Conservation (phyloP, 345 rosid species). For the Theobroma cacao region DNA sequence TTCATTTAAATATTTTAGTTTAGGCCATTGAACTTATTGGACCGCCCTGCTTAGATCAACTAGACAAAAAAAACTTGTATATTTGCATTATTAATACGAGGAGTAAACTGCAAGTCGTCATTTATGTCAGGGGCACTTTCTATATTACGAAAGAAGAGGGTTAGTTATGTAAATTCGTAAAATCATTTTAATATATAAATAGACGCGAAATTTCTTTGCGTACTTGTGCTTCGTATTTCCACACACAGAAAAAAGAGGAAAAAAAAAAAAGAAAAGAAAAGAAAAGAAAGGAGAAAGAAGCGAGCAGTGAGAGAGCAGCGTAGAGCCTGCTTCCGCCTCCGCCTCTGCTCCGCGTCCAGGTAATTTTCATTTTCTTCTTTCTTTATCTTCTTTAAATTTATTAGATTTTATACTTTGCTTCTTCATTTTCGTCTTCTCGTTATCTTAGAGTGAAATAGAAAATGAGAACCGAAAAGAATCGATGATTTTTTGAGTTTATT, state of each 20-base stretch:
- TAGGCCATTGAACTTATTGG: too few relatives aligned
- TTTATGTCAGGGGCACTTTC: neutral
- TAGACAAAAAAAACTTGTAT: neutral
- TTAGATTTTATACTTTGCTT: neutral
- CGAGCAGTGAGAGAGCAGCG: slow-evolving; percentile 4
- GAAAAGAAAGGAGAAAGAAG: neutral
- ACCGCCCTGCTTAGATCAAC: too few relatives aligned
- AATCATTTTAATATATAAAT: neutral
- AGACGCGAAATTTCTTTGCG: neutral
- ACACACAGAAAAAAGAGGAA: neutral
- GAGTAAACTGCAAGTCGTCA: neutral
- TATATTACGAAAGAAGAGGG: neutral
- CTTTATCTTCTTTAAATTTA: neutral
- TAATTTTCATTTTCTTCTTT: neutral
- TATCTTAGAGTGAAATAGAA: neutral
- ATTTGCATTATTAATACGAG: neutral
- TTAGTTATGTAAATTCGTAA: neutral
- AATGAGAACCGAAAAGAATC: neutral
- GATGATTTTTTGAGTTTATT: neutral
- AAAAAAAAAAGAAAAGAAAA: neutral
- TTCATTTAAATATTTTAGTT: too few relatives aligned
- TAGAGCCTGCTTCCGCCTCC: slow-evolving; percentile 2
- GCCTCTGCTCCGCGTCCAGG: neutral
- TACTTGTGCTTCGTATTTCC: neutral
- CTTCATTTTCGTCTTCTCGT: neutral